phyloP scores from a whole-genome alignment of 108 stramenopile genomes.

The Skeletonema grethae region DNA sequence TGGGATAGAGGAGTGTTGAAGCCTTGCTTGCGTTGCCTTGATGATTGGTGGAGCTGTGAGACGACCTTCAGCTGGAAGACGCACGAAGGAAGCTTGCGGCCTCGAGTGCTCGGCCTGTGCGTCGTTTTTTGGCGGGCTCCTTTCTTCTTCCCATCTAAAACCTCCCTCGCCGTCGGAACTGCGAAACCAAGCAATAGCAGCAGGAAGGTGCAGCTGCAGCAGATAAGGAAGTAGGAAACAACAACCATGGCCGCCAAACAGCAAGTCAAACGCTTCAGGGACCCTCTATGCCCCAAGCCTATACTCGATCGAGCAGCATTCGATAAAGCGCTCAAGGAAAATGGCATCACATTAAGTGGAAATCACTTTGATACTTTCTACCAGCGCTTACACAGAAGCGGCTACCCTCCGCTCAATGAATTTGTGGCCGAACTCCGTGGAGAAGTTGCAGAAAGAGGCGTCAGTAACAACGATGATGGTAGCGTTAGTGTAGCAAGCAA shows the following conservation, averaged over 20 bases:
- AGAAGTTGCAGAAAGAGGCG: constrained; percentile 1
- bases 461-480: constrained; percentile 8
- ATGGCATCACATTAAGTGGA: constrained; percentile 54
- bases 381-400: constrained; percentile 72
- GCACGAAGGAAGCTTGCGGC: background rate
- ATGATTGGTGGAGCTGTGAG: background rate
- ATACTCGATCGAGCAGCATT: constrained; percentile 76
- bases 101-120: background rate
- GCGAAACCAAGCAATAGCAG: too few species aligned
- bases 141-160: background rate
- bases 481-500: constrained; percentile 5
- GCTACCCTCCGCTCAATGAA: constrained; percentile 66
- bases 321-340: constrained; percentile 56
- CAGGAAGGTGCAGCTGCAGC: too few species aligned
- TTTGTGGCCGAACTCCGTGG: constrained; percentile 68
- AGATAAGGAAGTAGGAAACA: too few species aligned
- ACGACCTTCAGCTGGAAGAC: background rate
- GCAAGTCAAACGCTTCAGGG: constrained; percentile 43
- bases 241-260: constrained; percentile 12
- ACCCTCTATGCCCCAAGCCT: constrained; percentile 71
- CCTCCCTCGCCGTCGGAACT: too few species aligned
- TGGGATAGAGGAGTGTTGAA: too few species aligned
- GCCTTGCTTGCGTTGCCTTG: background rate
- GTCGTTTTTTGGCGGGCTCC: background rate
- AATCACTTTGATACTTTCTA: constrained; percentile 75